These are phyloP conservation scores for Halocafeteria seosinensis DNA, from an alignment of 108 stramenopile genomes.

Conservation along the genomic window DNA sequence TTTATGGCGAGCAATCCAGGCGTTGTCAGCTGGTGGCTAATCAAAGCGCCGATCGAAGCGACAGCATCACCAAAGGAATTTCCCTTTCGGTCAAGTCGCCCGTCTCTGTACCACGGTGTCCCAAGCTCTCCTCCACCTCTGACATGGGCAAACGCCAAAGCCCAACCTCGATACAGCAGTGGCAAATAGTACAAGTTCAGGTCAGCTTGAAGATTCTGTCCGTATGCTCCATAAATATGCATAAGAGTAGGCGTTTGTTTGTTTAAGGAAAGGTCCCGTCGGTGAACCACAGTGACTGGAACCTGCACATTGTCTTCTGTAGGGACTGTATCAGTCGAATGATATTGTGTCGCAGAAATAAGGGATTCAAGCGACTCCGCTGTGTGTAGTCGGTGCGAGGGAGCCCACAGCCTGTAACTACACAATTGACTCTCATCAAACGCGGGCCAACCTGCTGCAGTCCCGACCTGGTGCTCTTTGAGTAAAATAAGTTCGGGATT, in stretches of 20 bases:
- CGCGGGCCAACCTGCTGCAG: too few species aligned
- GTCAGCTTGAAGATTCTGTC: slow-evolving; percentile 22
- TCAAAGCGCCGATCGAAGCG: slow-evolving; percentile 36
- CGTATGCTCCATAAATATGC: slow-evolving; percentile 50
- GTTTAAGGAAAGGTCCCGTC: too few species aligned
- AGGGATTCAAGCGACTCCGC: too few species aligned
- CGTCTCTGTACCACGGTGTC: slow-evolving; percentile 32
- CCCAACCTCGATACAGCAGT: slow-evolving; percentile 33
- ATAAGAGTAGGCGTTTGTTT: slow-evolving; percentile 16
- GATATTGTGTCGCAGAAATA: too few species aligned
- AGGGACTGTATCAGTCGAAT: too few species aligned
- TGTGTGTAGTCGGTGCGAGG: too few species aligned
- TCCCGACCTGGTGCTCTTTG: too few species aligned
- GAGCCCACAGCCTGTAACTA: too few species aligned
- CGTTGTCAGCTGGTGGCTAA: neutral
- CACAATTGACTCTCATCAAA: too few species aligned
- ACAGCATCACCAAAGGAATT: slow-evolving; percentile 33
- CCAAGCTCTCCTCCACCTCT: slow-evolving; percentile 54
- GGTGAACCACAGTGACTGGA: too few species aligned
- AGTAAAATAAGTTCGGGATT: too few species aligned
- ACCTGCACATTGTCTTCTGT: too few species aligned
- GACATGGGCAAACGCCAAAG: slow-evolving; percentile 48
- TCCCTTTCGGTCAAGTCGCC: slow-evolving; percentile 25
- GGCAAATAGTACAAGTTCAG: slow-evolving; percentile 30
- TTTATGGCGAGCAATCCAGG: slow-evolving; percentile 19